Base-by-base conservation (phyloP, 2,329 filamentous ascomycete genomes). In the Colletotrichum horii region DNA sequence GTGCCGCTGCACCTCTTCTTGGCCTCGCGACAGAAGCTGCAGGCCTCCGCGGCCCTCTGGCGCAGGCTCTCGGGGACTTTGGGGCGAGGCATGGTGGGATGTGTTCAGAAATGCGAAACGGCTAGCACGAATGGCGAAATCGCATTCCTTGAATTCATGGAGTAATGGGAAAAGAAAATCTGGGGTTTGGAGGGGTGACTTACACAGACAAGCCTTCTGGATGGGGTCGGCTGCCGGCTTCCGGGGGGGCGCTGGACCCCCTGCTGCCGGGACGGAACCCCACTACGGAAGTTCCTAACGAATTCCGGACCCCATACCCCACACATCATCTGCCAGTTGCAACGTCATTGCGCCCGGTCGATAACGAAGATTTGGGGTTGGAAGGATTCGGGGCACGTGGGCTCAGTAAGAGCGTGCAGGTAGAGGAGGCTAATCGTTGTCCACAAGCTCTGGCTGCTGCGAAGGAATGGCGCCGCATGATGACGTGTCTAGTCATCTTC, bases 1-100 rank as follows among this genome's bases (percentile, higher is more conserved):
- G 83, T 84, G 14, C 87, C 88, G 71, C 85, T 87, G 79, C 88
- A 90, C 77, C 87, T 82, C 80, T 89, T 89, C 81, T 90, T 90
- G 11, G 88, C 85, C n/a, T 84, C 82, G 32, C 88, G 85, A 76
- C 88, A 90, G 8, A 84, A 80, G 65, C 84, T 83, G 76, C 89
- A 90, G 12, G 89, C 88, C 76, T 88, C 86, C 24, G 84, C 85
- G 15, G 87, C 87, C 55, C 89, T 84, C 72, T 87, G 85, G 6
- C 89, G 86, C 75, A 89, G 86, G 64, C 86, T 85, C 3, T 87
- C 87, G 22, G 83, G 84, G 28, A 90, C 87, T 77, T 87, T 89
- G 14, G 88, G 88, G 28, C 89, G 88, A 76, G 88, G 43, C 43
- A 52, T 52, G 43, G 43, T 22, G n/a, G 36, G n/a, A 52, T 22